Evolutionary conservation across 495 filamentous ascomycete species (phyloP), one percentile per base, ranked within the genome.

Genomic region (Talaromyces ruber): DNA sequence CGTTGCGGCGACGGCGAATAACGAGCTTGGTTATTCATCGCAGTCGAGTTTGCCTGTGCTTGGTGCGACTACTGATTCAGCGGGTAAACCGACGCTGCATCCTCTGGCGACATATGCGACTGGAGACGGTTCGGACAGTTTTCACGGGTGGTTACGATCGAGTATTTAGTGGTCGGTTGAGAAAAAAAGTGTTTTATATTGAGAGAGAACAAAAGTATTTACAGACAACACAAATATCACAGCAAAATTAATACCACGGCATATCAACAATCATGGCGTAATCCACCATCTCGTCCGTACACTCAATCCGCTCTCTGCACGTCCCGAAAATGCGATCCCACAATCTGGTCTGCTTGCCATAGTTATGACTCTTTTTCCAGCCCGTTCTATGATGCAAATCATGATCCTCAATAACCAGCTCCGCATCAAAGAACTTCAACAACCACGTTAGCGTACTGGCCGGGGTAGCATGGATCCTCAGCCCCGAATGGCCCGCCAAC

Each of bases 261-360:
- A 66, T 66, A 9, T 29, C 29, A 6, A 62, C 52, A 29, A 34
- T 55, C 2, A 32, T 62, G 6, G 39, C 18, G 39, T 59, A 66
- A 39, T 64, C 61, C n/a, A 66, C 32, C 54, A 60, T 60, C 9
- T 61, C 61, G 9, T 28, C 4, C 52, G 28, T 26, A 45, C 50
- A 34, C 59, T 66, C 64, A 30, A 66, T 62, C 22, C 64, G 32
- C 14, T 62, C 64, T 6, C 58, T 58, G 53, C 64, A 66, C 11
- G 64, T 66, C 5, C 64, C 64, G 21, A 66, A 66, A 34, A 66
- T 51, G 16, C 52, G 52, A 55, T 66, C 64, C 64, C 64, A 66
- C 43, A 66, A 52, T 9, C 64, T 62, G 2, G 64, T 66, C 62
- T 66, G 64, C 62, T 66, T 66, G 0, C 64, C 64, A 29, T 66